These are phyloP conservation scores for Akanthomyces dipterigenus DNA, from an alignment of 2,329 filamentous ascomycete species.

Conservation along the genomic window DNA sequence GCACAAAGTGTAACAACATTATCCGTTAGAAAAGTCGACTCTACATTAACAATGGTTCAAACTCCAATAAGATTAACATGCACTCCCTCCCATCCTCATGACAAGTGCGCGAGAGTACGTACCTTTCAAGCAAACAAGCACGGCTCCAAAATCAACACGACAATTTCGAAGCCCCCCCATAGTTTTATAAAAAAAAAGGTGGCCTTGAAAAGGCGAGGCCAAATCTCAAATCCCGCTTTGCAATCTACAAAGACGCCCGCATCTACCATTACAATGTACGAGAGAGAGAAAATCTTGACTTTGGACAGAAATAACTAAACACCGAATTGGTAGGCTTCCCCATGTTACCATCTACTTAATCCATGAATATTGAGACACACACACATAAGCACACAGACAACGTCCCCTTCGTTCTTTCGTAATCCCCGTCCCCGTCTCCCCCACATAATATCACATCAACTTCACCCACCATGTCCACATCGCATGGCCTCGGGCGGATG, in stretches of 20 bases:
- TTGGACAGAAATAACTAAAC: neutral
- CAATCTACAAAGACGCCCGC: neutral
- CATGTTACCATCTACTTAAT: neutral
- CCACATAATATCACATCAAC: conserved; percentile 1
- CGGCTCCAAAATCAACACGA: too few relatives aligned
- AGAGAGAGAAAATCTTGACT: neutral
- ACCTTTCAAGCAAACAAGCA: too few relatives aligned
- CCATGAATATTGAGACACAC: neutral
- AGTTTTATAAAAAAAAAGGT: too few relatives aligned
- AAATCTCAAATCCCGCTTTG: neutral
- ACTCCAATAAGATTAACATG: too few relatives aligned
- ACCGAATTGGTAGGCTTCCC: neutral
- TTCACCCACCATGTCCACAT: conserved; percentile 1
- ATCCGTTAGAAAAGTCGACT: too few relatives aligned
- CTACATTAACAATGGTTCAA: too few relatives aligned
- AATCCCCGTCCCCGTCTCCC: neutral
- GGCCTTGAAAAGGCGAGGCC: too few relatives aligned
- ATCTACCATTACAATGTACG: too few relatives aligned
- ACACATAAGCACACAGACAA: neutral
- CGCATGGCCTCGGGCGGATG: neutral
- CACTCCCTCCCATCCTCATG: too few relatives aligned
- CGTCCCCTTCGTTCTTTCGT: neutral
- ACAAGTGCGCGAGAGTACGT: too few relatives aligned
- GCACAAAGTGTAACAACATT: neutral
- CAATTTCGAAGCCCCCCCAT: too few relatives aligned